These are phyloP conservation scores for Gossypium davidsonii DNA, from an alignment of 441 rosid genomes.

Conservation along the genomic window DNA sequence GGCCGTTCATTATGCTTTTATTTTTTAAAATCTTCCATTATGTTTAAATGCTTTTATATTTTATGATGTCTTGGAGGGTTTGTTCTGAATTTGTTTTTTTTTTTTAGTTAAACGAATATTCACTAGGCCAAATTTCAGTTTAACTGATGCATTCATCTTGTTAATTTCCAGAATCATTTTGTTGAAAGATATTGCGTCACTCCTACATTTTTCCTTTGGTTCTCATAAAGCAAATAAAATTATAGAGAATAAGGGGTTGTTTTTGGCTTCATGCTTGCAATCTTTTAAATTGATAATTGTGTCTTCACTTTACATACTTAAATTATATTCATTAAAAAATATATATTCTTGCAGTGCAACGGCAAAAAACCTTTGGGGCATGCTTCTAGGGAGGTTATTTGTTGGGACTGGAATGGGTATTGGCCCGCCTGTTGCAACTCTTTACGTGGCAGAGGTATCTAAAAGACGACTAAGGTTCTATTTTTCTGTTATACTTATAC, in stretches of 20 bases:
- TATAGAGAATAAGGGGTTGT: background rate
- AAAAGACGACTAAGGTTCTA: constrained; percentile 14
- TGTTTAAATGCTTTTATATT: background rate
- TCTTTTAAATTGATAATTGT: constrained; percentile 4
- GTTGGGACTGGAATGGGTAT: constrained; percentile 77
- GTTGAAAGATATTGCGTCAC: background rate
- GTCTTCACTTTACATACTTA: background rate
- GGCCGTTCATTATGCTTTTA: background rate
- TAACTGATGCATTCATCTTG: background rate
- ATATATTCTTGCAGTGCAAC: constrained; percentile 48
- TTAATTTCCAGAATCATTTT: background rate
- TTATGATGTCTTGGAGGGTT: background rate
- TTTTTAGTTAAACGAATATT: background rate
- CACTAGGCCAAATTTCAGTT: background rate
- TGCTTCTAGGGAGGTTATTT: constrained; percentile 67
- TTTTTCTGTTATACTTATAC: constrained; percentile 7
- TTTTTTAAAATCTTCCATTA: no score
- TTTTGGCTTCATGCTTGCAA: background rate
- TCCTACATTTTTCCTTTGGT: background rate
- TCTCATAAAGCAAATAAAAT: background rate
- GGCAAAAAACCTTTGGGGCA: constrained; percentile 54
- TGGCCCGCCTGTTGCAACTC: constrained; percentile 71
- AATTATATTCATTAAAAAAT: background rate
- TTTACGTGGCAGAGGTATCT: constrained; percentile 68
- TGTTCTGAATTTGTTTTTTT: background rate